Percentiles rank a stretch among this genome's conserved stretches.
Conservation (phyloP, 495 filamentous ascomycete species). For the Penicillium verhagenii region DNA sequence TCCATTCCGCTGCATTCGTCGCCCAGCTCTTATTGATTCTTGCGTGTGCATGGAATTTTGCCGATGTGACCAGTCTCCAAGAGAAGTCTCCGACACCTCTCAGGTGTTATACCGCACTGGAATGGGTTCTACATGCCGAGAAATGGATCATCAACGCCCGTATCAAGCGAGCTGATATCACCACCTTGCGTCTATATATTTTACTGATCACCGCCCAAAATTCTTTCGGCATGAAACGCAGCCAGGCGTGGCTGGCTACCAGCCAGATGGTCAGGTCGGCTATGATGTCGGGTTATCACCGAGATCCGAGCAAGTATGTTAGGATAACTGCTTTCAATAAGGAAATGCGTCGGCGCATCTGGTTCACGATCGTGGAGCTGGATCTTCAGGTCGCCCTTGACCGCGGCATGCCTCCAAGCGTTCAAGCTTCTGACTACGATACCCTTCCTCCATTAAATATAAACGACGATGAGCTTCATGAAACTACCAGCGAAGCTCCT, state of each 20-base stretch:
- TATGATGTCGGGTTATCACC: slow-evolving; percentile 56
- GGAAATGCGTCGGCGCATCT: slow-evolving; percentile 68
- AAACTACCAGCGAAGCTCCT: slow-evolving; percentile 37
- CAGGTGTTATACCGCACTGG: slow-evolving; percentile 49
- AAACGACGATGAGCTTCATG: slow-evolving; percentile 40
- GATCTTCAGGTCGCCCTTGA: slow-evolving; percentile 59
- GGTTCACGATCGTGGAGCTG: slow-evolving; percentile 65
- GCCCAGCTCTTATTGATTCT: slow-evolving; percentile 64
- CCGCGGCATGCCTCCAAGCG: slow-evolving; percentile 56
- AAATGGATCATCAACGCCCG: slow-evolving; percentile 58
- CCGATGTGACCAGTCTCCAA: slow-evolving; percentile 31
- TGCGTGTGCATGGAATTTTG: slow-evolving; percentile 55
- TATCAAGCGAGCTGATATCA: slow-evolving; percentile 54
- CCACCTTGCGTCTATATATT: slow-evolving; percentile 56
- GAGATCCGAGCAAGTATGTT: slow-evolving; percentile 51
- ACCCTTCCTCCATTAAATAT: slow-evolving; percentile 54
- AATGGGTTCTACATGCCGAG: slow-evolving; percentile 64
- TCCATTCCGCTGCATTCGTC: slow-evolving; percentile 45
- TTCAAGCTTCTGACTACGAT: slow-evolving; percentile 57
- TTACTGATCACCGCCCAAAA: slow-evolving; percentile 61
- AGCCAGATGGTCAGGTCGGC: slow-evolving; percentile 56
- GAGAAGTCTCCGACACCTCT: slow-evolving; percentile 51
- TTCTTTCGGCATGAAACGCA: slow-evolving; percentile 51
- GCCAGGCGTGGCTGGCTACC: slow-evolving; percentile 59
- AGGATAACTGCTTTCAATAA: slow-evolving; percentile 54